A percentile compares a stretch with the other conserved stretches of the same genome.
Conservation (phyloP, 495 filamentous ascomycete species). For the Mycothermus thermophilus region DNA sequence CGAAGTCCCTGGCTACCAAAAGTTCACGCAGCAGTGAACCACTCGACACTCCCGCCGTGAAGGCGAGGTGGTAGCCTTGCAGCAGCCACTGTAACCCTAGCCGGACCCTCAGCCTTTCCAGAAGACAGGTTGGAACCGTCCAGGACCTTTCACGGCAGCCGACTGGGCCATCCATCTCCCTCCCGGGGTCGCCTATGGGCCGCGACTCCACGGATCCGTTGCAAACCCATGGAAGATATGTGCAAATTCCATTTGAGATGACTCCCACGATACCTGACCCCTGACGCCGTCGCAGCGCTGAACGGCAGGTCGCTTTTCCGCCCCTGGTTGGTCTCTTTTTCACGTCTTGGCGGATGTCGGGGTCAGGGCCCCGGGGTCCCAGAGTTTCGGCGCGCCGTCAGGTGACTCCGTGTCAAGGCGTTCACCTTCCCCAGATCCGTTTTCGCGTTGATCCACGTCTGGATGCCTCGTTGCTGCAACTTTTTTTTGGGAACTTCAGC, state of each 20-base stretch:
- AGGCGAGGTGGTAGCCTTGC: slow-evolving; percentile 15
- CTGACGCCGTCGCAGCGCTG: slow-evolving; percentile 5
- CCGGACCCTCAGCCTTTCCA: slow-evolving; percentile 8
- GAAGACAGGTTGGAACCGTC: not conserved
- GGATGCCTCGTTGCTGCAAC: slow-evolving; percentile 5
- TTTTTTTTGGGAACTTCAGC: no score
- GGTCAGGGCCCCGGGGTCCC: no score
- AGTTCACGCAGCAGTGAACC: slow-evolving; percentile 1
- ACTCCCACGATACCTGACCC: slow-evolving; percentile 7
- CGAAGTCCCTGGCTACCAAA: slow-evolving; percentile 6
- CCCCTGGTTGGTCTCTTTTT: slow-evolving; percentile 1
- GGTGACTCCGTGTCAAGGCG: slow-evolving; percentile 14
- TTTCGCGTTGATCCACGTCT: slow-evolving; percentile 19
- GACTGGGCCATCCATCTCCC: no score
- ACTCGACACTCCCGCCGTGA: no score
- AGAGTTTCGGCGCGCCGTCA: slow-evolving; percentile 14
- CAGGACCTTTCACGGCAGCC: no score
- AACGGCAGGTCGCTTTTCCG: slow-evolving; percentile 13
- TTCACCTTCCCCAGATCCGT: slow-evolving; percentile 8
- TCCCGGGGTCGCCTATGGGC: slow-evolving; percentile 5
- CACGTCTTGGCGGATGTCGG: no score
- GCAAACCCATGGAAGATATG: slow-evolving; percentile 6
- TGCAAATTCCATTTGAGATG: slow-evolving; percentile 4
- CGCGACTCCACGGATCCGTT: slow-evolving; percentile 2
- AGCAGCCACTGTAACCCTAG: no score